Conservation (phyloP, 495 filamentous ascomycete species). For the Xylaria palmicola region DNA sequence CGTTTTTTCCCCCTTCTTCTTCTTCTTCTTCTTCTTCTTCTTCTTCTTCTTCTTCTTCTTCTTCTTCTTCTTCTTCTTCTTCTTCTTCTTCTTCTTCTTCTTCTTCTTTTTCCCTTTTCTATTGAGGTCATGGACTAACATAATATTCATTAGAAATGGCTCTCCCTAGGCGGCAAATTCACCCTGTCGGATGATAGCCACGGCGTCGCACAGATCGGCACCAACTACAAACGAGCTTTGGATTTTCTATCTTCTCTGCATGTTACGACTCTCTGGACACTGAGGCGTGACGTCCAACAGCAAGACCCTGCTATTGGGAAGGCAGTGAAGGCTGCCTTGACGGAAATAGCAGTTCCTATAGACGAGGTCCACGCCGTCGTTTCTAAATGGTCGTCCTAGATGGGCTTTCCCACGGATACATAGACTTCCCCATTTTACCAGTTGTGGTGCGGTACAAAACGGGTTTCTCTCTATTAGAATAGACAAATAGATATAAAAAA, state of each 20-base stretch:
- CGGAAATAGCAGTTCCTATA: constrained; percentile 26
- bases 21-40: background rate
- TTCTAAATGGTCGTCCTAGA: constrained; percentile 19
- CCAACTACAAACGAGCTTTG: constrained; percentile 51
- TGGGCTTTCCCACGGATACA: background rate
- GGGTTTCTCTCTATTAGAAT: background rate
- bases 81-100: background rate
- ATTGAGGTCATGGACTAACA: too few species aligned
- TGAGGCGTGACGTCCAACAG: constrained; percentile 32
- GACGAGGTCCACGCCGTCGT: constrained; percentile 20
- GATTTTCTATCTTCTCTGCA: constrained; percentile 54
- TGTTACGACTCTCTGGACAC: constrained; percentile 48
- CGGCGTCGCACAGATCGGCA: constrained; percentile 73
- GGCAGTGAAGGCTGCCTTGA: constrained; percentile 25
- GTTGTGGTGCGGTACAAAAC: background rate
- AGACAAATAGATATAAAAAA: background rate
- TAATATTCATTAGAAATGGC: constrained; percentile 27
- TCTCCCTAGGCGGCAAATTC: constrained; percentile 69
- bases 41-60: background rate
- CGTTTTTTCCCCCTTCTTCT: background rate
- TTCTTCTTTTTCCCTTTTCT: background rate
- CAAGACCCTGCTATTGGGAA: constrained; percentile 10
- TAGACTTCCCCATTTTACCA: background rate
- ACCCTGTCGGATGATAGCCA: constrained; percentile 93
- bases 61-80: too few species aligned